Conservation (phyloP, 2,329 filamentous ascomycete genomes). For the Microsporum audouinii region DNA sequence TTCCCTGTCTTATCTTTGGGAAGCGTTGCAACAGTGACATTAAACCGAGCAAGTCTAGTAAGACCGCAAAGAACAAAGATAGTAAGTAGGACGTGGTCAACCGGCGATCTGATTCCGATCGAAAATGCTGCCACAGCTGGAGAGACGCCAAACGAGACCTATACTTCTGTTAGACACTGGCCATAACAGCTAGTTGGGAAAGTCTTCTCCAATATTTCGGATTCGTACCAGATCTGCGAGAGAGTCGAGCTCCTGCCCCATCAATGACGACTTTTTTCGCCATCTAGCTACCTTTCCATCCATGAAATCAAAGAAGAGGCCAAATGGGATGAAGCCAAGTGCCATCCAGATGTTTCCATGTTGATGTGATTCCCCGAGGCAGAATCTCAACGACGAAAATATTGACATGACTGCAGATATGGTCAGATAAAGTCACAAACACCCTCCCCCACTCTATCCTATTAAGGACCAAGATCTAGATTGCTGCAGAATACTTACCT, state of each 20-base stretch:
- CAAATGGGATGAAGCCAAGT: constrained; percentile 78
- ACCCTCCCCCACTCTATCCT: background rate
- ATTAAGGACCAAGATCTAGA: background rate
- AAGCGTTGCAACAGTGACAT: constrained; percentile 79
- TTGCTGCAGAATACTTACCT: constrained; percentile 26
- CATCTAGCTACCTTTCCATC: constrained; percentile 93
- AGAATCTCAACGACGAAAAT: constrained; percentile 90
- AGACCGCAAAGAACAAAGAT: constrained; percentile 94
- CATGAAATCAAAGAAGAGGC: constrained; percentile 95
- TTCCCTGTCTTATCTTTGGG: constrained; percentile 90
- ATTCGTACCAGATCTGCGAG: constrained; percentile 74
- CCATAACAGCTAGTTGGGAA: constrained; percentile 1
- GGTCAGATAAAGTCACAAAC: background rate
- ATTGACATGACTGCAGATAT: constrained; percentile 64
- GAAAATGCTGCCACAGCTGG: constrained; percentile 81
- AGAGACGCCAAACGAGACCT: constrained; percentile 93
- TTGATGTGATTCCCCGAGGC: constrained; percentile 57
- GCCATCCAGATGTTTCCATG: constrained; percentile 67
- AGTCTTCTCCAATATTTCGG: background rate
- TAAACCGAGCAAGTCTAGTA: constrained; percentile 89
- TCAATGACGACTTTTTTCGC: constrained; percentile 92
- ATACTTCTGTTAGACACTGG: constrained; percentile 7
- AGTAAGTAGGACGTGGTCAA: constrained; percentile 68
- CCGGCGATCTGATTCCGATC: constrained; percentile 69
- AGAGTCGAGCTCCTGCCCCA: constrained; percentile 96